Evolutionary conservation across 371 early-diverging fungal species (phyloP), one percentile per base, ranked within the genome.

Genomic region (Ordospora colligata): DNA sequence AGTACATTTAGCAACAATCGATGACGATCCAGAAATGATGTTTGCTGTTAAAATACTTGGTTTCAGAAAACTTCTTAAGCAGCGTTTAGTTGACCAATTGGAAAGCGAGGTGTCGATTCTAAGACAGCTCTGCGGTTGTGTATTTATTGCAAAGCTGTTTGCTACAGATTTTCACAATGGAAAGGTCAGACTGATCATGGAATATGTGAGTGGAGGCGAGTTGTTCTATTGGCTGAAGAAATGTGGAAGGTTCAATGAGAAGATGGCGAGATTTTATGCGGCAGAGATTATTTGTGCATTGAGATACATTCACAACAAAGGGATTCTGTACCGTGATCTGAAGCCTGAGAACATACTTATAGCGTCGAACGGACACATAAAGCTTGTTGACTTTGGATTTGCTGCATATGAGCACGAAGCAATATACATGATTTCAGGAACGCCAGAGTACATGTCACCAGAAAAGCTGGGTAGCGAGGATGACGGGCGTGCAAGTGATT

Each of bases 371-470:
- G 99, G 99, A 2, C 93, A 97, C 83, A 91, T 97, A 80, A 93
- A 94, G 85, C 91, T 98, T 67, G 93, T 93, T 4, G 99, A 98
- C 85, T 94, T 98, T 87, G 99, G 99, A 1, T 96, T 97, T 87
- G 94, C 96, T 50, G 96, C 95, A 80, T 85, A 89, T 75, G 91
- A 95, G 0, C 90, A 90, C 7, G 91, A 92, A 80, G 65, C 63
- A 2, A 70, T 71, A 21, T 74, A 73, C 50, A 78, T 79, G 25
- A 87, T 96, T 27, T 96, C 95, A 81, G 95, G 96, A 17, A 96
- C 96, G 7, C 94, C 96, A 0, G 91, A 91, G 89, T 95, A 94
- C 79, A 93, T 95, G 92, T 94, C 96, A 0, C 96, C 97, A 1
- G 96, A 95, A 84, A 92, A 96, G 67, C 93, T 96, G 83, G 89